Conservation (phyloP, 768 basidiomycete genomes). For the Suillus discolor region DNA sequence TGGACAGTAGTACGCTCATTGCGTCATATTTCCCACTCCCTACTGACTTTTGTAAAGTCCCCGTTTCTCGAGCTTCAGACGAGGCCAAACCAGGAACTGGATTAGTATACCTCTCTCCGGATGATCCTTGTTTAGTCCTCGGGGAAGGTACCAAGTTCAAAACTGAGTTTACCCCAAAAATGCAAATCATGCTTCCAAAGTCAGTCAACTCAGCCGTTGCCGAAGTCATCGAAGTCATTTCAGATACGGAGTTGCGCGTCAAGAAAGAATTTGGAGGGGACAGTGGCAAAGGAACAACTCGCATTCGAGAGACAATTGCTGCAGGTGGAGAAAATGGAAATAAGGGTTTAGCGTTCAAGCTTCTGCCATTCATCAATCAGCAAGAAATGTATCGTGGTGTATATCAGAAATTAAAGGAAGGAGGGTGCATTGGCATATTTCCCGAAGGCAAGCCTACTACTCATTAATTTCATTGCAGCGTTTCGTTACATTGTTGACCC, state of each 20-base stretch:
- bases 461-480: background rate
- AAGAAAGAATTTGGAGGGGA: slow-evolving; percentile 90
- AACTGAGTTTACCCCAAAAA: slow-evolving; percentile 70
- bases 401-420: slow-evolving; percentile 81
- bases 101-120: slow-evolving; percentile 63
- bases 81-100: slow-evolving; percentile 78
- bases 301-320: slow-evolving; percentile 65
- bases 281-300: slow-evolving; percentile 69
- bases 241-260: slow-evolving; percentile 81
- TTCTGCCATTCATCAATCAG: slow-evolving; percentile 89
- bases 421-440: slow-evolving; percentile 95
- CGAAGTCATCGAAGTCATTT: slow-evolving; percentile 86
- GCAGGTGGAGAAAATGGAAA: slow-evolving; percentile 59
- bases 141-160: slow-evolving; percentile 83
- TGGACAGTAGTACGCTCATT: slow-evolving; percentile 78
- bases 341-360: slow-evolving; percentile 77
- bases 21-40: background rate
- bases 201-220: slow-evolving; percentile 73
- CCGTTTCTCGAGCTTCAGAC: slow-evolving; percentile 91
- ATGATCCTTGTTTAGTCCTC: slow-evolving; percentile 79
- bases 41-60: slow-evolving; percentile 55
- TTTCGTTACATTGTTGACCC: background rate
- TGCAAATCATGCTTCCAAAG: slow-evolving; percentile 89
- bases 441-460: slow-evolving; percentile 77
- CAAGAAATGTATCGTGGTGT: slow-evolving; percentile 93